Percentiles rank a stretch among this genome's conserved stretches.
phyloP scores from a whole-genome alignment of 1,284 basidiomycete genomes.

The Ganoderma sinense region DNA sequence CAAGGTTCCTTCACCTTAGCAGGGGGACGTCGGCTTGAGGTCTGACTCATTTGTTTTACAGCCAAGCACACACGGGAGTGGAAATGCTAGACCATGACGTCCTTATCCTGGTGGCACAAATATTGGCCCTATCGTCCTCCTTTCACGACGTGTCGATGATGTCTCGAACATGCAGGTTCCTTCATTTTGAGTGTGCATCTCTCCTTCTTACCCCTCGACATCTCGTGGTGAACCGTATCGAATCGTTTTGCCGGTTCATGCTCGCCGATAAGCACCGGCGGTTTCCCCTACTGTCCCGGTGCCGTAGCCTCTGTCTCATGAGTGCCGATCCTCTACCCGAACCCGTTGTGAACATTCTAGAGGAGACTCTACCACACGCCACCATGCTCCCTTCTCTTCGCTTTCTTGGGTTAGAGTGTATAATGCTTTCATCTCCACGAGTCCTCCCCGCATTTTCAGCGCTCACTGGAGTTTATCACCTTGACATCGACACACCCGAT shows the following conservation, averaged over 20 bases:
- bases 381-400: not conserved
- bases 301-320: not conserved
- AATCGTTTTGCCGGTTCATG: not conserved
- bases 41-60: too few relatives aligned
- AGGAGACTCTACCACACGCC: not conserved
- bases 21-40: too few relatives aligned
- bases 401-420: not conserved
- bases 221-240: not conserved
- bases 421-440: not conserved
- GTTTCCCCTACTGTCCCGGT: not conserved
- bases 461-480: not conserved
- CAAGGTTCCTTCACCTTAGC: too few relatives aligned
- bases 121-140: not conserved
- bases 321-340: not conserved
- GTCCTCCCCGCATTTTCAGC: not conserved
- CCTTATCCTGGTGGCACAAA: not conserved
- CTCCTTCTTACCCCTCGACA: not conserved
- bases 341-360: not conserved
- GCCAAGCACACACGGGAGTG: too few relatives aligned
- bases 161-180: not conserved
- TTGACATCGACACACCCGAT: not conserved
- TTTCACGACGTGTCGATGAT: not conserved
- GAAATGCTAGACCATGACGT: not conserved
- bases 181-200: not conserved
- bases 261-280: not conserved